Evolutionary conservation across 2,329 filamentous ascomycete species (phyloP), one percentile per base, ranked within the genome.

Genomic region (Ophiostoma quercus): DNA sequence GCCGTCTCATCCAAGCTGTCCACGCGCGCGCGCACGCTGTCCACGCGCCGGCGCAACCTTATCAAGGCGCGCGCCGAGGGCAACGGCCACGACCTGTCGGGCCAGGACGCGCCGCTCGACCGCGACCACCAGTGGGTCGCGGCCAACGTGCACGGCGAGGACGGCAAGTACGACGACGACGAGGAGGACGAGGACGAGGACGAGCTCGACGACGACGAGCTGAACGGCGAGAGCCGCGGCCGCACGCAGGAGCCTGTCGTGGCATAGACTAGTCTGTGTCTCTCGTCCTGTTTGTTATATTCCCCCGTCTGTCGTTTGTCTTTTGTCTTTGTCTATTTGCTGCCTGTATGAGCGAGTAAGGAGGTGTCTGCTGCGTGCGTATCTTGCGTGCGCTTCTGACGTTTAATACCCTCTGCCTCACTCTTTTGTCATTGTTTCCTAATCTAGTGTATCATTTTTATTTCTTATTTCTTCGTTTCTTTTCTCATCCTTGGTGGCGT

Each of bases 1-100:
- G 90, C 92, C 65, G 93, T 99, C 75, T 90, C 86, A 70, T 90
- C 94, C 73, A 94, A 92, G 79, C 88, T 99, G 67, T 97, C 92
- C 4, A 91, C 89, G 22, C 92, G 95, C 71, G 88, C 94, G 57
- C 92, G 94, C 75, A 96, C 90, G 19, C 86, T 98, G 47, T 96
- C 92, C 65, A 92, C 93, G 79, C 90, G 94, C 75, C 90, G 92
- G 74, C 88, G 90, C 71, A 89, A 90, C 78, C 90, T 90, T 78
- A 87, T 90, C 77, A 84, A 83, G 74, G 85, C 85, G 72, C 85
- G 87, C 73, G 85, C 87, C 71, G 91, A 94, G 76, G 85, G 87
- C 71, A 91, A 94, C 76, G 92, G 92, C 60, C 85, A 93, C 71
- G 94, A 97, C 76, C 85, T 97, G 54, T 91, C 92, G 2, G 85